phyloP scores from a whole-genome alignment of 1,284 basidiomycete genomes.

The Trametes sp. region DNA sequence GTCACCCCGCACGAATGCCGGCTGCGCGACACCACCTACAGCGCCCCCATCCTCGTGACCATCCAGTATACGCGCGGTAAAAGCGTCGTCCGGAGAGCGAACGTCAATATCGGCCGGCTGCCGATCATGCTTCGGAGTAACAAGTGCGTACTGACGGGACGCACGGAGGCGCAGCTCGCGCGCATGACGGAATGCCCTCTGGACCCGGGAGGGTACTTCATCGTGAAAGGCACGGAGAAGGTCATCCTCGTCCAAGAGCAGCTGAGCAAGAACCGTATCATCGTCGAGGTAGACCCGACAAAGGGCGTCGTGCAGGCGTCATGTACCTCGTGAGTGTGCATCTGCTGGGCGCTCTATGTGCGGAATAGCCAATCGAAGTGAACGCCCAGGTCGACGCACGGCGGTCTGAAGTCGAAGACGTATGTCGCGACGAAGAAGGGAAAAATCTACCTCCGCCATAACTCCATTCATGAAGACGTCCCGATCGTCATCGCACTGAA shows the following conservation, averaged over 20 bases:
- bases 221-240: conserved; percentile 99
- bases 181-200: conserved; percentile 96
- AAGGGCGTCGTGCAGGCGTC: conserved; percentile 96
- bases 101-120: conserved; percentile 90
- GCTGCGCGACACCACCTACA: conserved; percentile 95
- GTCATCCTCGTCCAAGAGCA: conserved; percentile 99
- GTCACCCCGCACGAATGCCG: conserved; percentile 99
- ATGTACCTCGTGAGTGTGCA: conserved; percentile 86
- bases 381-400: conserved; percentile 85
- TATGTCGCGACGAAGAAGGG: conserved; percentile 96
- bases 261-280: conserved; percentile 98
- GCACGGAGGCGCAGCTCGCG: conserved; percentile 84
- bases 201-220: conserved; percentile 99
- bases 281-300: conserved; percentile 92
- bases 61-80: conserved; percentile 96
- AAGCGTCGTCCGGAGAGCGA: conserved; percentile 84
- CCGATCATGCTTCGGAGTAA: conserved; percentile 98
- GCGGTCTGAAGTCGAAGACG: conserved; percentile 98
- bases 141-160: conserved; percentile 89
- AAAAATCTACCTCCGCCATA: conserved; percentile 97
- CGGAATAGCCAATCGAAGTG: conserved; percentile 2
- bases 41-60: conserved; percentile 93
- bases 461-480: conserved; percentile 97
- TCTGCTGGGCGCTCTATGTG: neutral
- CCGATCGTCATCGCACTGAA: conserved; percentile 97